Base-by-base conservation (phyloP, 441 rosid species). In the Manihot esculenta region DNA sequence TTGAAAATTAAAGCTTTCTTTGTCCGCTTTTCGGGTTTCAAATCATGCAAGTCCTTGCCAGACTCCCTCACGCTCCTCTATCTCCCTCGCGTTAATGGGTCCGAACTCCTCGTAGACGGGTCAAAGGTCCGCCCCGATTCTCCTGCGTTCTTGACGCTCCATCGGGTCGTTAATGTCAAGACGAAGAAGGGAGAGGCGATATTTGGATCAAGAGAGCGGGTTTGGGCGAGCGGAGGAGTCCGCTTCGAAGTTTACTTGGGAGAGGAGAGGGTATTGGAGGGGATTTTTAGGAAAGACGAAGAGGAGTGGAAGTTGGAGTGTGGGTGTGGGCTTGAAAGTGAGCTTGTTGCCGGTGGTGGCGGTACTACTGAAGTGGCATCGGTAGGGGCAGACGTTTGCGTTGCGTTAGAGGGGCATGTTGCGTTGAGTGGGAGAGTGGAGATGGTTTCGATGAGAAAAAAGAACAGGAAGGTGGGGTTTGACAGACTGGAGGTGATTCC, bases 61-160 rank as follows among this genome's bases (percentile, higher is more conserved):
- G 91, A 89, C 3, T 84, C 87, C 12, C 87, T 92, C 66, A 90
- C 97, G 21, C 94, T 88, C 27, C 73, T 86, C 50, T 93, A 84
- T 78, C 88, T 86, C 12, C 93, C 92, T 0, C 85, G 90, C 15
- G 69, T 80, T 77, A 80, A 76, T 63, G 91, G 73, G 23, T 72
- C 82, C 14, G 83, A 78, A 47, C 86, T 89, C 48, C 78, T 78
- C 55, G 79, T 89, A 21, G 78, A 82, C 33, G 90, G 98, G 21
- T 82, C 84, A 38, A 83, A 79, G 68, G 63, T 85, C 69, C 87
- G 89, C 38, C 84, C 93, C 35, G 83, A 83, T 71, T 80, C 84
- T 0, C 70, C 83, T 0, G 89, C 94, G 0, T 88, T 84, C 78
- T 78, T 89, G 44, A 79, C 89, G 20, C 89, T 92, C 10, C 85